Evolutionary conservation across 345 rosid genomes (phyloP).

Genomic region (Fremontodendron californicum): DNA sequence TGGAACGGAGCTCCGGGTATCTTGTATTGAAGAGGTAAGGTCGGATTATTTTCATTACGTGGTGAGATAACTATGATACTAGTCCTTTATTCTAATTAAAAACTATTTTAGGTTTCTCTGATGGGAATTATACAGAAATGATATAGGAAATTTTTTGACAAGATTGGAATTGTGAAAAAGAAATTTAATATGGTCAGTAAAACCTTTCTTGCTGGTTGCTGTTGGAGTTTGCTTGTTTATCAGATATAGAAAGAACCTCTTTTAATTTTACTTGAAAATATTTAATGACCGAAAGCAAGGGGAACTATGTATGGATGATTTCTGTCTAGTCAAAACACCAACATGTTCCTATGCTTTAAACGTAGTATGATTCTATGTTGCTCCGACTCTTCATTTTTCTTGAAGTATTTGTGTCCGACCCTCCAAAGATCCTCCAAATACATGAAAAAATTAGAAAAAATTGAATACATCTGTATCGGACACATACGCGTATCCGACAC

Average conservation of each 20-base stretch:
- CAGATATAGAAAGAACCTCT: not conserved
- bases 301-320: conserved; percentile 1
- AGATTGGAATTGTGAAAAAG: not conserved
- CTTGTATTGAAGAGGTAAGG: conserved; percentile 82
- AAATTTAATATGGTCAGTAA: not conserved
- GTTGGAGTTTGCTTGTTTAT: not conserved
- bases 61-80: not conserved
- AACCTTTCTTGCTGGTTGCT: not conserved
- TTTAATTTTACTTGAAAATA: not conserved
- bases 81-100: not conserved
- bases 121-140: not conserved
- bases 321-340: not conserved
- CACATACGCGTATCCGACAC: too few relatives aligned
- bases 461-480: too few relatives aligned
- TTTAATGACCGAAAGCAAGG: not conserved
- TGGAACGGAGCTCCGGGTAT: conserved; percentile 65
- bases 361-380: not conserved
- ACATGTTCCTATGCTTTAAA: not conserved
- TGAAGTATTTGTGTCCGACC: too few relatives aligned
- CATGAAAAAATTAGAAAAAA: too few relatives aligned
- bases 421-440: too few relatives aligned
- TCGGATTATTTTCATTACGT: not conserved
- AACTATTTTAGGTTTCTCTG: not conserved
- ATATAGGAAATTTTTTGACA: not conserved
- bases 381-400: too few relatives aligned